Evolutionary conservation across 2,329 filamentous ascomycete species (phyloP), one percentile per base, ranked within the genome.

Genomic region (Cadophora malorum): DNA sequence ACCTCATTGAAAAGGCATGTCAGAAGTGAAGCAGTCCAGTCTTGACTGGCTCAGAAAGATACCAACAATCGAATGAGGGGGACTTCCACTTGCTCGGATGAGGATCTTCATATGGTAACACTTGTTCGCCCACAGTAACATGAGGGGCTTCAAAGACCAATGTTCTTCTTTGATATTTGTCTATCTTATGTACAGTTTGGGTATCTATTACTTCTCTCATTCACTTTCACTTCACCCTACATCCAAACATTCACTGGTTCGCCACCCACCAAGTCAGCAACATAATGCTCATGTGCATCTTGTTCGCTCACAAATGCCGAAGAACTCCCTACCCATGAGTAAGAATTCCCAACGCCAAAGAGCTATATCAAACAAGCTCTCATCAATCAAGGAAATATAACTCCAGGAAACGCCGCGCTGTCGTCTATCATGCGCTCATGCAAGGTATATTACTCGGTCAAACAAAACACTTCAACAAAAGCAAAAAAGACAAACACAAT

Each of bases 341-440:
- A n/a, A n/a, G n/a, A n/a, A n/a, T n/a, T n/a, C n/a, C n/a, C n/a
- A n/a, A n/a, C n/a, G n/a, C n/a, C 50, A 33, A 16, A 55, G 21
- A 52, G 23, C 60, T n/a, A 3, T 1, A 38, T 14, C 35, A 16
- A 7, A 45, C 10, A 21, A 47, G 23, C 45, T 12, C 23, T 33
- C 31, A 10, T 14, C 35, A 14, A 38, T 38, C 35, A 19, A 35
- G 21, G 23, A 19, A 41, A 23, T 25, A 59, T 16, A 52, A 33
- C 31, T 41, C 62, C 50, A 45, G 49, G 49, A n/a, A 73, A 72
- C 71, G 68, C 72, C 71, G 67, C 72, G 72, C 71, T 70, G 38
- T 69, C 61, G 65, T 71, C 55, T 72, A 66, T 72, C 69, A 71
- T 71, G 71, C 71, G 71, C 68, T 67, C 64, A 70, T 70, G 64